Evolutionary conservation across 208 protist species (phyloP), one percentile per base, ranked within the genome.

Genomic region (Acanthamoeba sp.): DNA sequence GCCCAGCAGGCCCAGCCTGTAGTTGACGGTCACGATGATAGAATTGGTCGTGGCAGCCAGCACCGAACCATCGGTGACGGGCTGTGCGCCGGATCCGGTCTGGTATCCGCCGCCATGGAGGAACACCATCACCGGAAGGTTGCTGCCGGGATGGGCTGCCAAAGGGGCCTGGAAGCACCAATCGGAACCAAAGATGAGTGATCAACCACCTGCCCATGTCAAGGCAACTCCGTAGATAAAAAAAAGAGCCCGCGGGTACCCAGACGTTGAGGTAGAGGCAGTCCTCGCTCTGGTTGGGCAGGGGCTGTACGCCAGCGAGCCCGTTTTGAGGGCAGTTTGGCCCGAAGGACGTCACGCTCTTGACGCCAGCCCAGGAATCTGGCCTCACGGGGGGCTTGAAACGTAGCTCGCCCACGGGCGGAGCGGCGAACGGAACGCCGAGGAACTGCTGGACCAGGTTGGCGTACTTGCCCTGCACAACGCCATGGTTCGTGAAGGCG

Each of bases 21-120:
- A 98, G 66, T 98, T 97, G 42, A 98, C 95, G 1, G 95, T 96
- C 20, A 98, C 97, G 22, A 98, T 40, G 40, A 98, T 69, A 7
- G 85, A 69, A 27, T 80, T 62, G 27, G 94, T 85, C 16, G 34
- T 71, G 36, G 80, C 94, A 24, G 71, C 73, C 24, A 93, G 66
- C 22, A 24, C 36, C 7, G 38, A 42, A 7, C 55, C 57, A 50
- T 66, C 91, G 66, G 87, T 94, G 9, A 96, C n/a, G 1, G 38
- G 22, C n/a, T 57, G 52, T 34, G n/a, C 32, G 16, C 45, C 96
- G 66, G 50, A 45, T 69, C 85, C 95, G 24, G 88, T 50, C 94
- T 91, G 57, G 66, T 95, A 95, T 50, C 76, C 50, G 55, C 87
- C 87, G 38, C 93, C 93, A 40, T 93, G 59, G 40, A 95, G 50